Evolutionary conservation across 805 yeast genomes (phyloP), one percentile per base, ranked within the genome.

Genomic region (Yarrowia divulgata): DNA sequence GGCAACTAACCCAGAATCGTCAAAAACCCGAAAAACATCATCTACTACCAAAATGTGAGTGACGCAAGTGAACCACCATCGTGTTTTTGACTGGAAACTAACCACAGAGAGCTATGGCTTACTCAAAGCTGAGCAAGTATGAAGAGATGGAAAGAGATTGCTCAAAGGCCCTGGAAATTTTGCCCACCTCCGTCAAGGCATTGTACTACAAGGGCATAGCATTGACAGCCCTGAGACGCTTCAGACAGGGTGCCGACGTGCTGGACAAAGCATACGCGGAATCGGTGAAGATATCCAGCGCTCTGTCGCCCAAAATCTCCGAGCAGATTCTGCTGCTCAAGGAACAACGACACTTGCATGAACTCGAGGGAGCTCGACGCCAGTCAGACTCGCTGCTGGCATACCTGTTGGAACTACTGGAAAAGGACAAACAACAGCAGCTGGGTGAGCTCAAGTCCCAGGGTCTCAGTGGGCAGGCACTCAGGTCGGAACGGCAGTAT

Each of bases 81-180:
- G 29, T 34, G 18, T 10, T 10, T 39, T 39, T 2, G 43, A 40
- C 18, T 2, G 8, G 18, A 19, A 37, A 14, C 63, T 60, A 60
- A 60, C 66, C 16, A 3, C 42, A 60, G 66, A 43, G 66, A 19
- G 66, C 66, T 3, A 60, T 60, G 66, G 66, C 66, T 1, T 60
- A 60, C 52, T 60, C 66, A 13, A 60, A 60, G 29, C 34, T 60
- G 14, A 19, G 13, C 50, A 60, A 34, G 43, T 60, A 18, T 34
- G 66, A 60, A 32, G 66, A 60, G 34, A 60, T 60, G 66, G 66
- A 60, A 45, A n/a, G 66, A 45, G 66, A 60, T 34, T 60, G 66
- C 16, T 43, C 52, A 8, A 60, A 60, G 52, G 66, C 66, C 3
- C 43, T 60, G 52, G 66, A 60, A 18, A 45, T 60, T 18, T 16